These are phyloP conservation scores for Schizosaccharomyces cryophilus DNA, from an alignment of 805 yeast genomes.

Conservation along the genomic window DNA sequence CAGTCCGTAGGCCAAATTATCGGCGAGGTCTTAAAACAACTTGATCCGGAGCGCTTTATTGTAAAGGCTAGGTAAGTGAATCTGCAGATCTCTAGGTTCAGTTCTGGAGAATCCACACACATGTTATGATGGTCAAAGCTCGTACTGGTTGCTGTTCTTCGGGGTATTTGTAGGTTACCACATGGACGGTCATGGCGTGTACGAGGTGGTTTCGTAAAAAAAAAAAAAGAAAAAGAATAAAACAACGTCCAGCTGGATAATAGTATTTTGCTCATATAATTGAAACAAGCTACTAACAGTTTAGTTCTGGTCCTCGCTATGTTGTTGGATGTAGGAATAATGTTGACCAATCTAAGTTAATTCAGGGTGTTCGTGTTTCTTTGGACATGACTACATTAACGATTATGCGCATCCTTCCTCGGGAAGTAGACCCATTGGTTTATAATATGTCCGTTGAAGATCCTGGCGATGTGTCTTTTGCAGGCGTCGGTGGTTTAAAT, in stretches of 20 bases:
- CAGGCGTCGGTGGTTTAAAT: slow-evolving; percentile 83
- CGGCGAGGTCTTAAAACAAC: slow-evolving; percentile 87
- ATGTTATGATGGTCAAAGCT: no score
- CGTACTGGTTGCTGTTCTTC: no score
- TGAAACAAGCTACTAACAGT: not conserved
- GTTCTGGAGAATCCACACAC: no score
- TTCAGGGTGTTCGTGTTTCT: slow-evolving; percentile 89
- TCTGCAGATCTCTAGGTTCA: not conserved
- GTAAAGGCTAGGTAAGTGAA: slow-evolving; percentile 1
- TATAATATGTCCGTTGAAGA: slow-evolving; percentile 95
- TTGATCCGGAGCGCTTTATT: slow-evolving; percentile 63
- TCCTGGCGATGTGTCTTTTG: slow-evolving; percentile 90
- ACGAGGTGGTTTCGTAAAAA: no score
- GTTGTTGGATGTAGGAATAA: slow-evolving; percentile 93
- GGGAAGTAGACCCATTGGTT: slow-evolving; percentile 94
- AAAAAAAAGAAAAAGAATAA: no score
- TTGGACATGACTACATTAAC: slow-evolving; percentile 93
- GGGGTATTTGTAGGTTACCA: no score
- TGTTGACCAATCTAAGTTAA: slow-evolving; percentile 54
- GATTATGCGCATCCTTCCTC: slow-evolving; percentile 86
- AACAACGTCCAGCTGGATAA: no score
- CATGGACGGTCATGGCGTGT: no score
- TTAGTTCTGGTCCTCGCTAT: slow-evolving; percentile 73
- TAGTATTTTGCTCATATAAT: no score
- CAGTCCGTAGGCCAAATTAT: slow-evolving; percentile 93